These are phyloP conservation scores for Tephrocybe rancida DNA, from an alignment of 768 basidiomycete genomes.

Conservation along the genomic window DNA sequence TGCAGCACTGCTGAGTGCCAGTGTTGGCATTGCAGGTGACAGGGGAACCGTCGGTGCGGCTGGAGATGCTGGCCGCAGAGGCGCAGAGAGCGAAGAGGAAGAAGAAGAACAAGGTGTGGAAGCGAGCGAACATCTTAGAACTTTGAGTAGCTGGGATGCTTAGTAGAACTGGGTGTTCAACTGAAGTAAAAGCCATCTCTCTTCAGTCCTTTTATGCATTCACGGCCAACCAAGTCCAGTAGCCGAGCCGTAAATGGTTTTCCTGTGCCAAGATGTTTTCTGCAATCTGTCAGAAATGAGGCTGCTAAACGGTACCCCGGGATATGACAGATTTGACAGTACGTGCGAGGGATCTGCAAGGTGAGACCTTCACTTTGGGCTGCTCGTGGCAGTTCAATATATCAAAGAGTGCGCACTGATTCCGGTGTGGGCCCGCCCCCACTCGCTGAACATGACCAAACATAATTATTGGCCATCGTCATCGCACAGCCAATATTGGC, in stretches of 20 bases:
- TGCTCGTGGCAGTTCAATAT: not conserved
- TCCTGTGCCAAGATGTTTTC: not conserved
- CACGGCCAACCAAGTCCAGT: not conserved
- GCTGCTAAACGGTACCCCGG: not conserved
- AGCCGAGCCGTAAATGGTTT: not conserved
- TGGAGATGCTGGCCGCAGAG: constrained; percentile 11
- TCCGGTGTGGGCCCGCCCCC: not conserved
- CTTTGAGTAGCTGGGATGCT: constrained; percentile 3
- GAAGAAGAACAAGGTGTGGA: constrained; percentile 8
- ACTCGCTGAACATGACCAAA: not conserved
- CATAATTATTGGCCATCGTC: not conserved
- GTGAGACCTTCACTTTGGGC: not conserved
- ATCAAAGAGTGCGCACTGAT: not conserved
- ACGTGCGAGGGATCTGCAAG: not conserved
- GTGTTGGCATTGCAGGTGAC: no score
- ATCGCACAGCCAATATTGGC: not conserved
- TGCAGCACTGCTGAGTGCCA: no score
- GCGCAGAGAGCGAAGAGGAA: constrained; percentile 17
- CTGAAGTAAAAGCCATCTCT: constrained; percentile 3
- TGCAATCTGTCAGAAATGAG: not conserved
- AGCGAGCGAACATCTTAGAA: constrained; percentile 13
- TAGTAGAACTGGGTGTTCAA: constrained; percentile 14
- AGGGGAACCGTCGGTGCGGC: no score
- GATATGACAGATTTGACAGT: constrained; percentile 9
- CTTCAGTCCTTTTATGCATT: constrained; percentile 9